Evolutionary conservation across 2,329 filamentous ascomycete genomes (phyloP).

Genomic region (Teratosphaeria destructans): DNA sequence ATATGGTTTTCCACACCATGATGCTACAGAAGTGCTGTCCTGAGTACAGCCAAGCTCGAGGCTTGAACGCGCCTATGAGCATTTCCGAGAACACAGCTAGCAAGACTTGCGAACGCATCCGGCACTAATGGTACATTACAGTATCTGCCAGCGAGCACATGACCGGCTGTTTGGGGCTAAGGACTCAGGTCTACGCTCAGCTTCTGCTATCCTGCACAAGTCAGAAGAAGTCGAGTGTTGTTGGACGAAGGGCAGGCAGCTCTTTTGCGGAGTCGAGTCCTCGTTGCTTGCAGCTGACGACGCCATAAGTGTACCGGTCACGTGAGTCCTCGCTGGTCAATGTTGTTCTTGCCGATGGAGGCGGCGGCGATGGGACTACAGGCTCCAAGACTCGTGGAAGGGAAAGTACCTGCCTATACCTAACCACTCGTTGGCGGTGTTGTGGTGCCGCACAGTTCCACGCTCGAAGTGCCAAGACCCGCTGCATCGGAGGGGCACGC

Average conservation of each 20-base stretch:
- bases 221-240: neutral
- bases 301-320: neutral
- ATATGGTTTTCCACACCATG: no score
- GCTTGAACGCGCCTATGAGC: neutral
- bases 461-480: neutral
- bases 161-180: neutral
- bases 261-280: neutral
- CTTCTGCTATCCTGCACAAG: neutral
- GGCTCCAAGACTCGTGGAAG: neutral
- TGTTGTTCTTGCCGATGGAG: neutral
- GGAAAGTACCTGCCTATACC: neutral
- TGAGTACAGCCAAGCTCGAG: no score
- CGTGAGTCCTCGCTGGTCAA: neutral
- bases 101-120: neutral
- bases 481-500: neutral
- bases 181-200: neutral
- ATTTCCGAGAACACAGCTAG: neutral
- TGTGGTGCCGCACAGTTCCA: neutral
- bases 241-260: neutral
- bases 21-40: no score
- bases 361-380: neutral
- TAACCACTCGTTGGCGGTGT: neutral
- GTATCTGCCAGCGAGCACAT: neutral
- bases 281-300: neutral
- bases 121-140: neutral